Evolutionary conservation across 2,329 filamentous ascomycete genomes (phyloP), one percentile per base, ranked within the genome.

Genomic region (Microdochium nivale): DNA sequence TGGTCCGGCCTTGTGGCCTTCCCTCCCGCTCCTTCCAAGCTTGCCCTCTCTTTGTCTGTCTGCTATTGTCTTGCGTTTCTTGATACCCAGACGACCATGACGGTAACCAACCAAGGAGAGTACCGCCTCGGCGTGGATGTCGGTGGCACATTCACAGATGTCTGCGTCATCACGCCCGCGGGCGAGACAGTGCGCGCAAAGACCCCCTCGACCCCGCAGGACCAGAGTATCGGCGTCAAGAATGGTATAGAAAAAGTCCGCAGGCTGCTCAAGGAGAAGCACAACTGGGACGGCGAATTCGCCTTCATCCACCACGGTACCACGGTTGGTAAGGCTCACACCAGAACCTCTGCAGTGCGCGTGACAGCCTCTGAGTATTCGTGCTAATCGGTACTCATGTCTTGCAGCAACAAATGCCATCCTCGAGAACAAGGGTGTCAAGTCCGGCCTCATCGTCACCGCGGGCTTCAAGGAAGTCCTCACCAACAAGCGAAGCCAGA

Each of bases 251-350:
- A 58, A 1, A 72, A 75, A 54, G 71, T 67, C 2, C 67, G 70
- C 23, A 59, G 63, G 25, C 60, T 67, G 9, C 57, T 76, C 3
- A 62, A 70, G 49, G 61, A 67, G 2, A 61, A 64, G 21, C 69
- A 68, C 54, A 54, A 57, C 53, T 75, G 70, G 70, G 61, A 67
- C 1, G 72, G 70, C n/a, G 67, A 66, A 46, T 75, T 76, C 54
- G 65, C 71, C 23, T 74, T 71, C 56, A 72, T 77, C 48, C 73
- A 77, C 49, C 73, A 77, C 57, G 74, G 74, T 9, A 76, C 73
- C 1, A 76, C 74, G 2, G 71, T 71, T 43, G 57, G 57, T 59
- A 53, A 52, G 54, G 4, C 11, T 19, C 33, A 14, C 33, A 16
- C n/a, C n/a, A 4, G 14, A 13, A 23, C 40, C n/a, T 19, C 40